Evolutionary conservation across 129 eudicot genomes (phyloP).

Genomic region (Centella asiatica): DNA sequence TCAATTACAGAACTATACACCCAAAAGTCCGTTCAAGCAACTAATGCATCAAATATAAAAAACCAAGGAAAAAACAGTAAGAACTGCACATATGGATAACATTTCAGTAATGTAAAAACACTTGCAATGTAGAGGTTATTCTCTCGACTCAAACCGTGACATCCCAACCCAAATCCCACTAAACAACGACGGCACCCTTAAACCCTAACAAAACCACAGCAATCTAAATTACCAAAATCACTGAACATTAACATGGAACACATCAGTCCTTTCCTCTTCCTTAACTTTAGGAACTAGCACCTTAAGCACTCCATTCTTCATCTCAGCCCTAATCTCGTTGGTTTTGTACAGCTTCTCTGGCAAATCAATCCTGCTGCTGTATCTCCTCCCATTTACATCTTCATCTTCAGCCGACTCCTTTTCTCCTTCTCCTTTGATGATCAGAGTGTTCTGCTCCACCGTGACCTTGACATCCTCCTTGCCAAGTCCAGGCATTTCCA

Average conservation of each 20-base stretch:
- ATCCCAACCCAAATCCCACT: too few relatives aligned
- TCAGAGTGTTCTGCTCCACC: slow-evolving; percentile 33
- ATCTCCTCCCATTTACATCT: slow-evolving; percentile 8
- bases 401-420: slow-evolving; percentile 22
- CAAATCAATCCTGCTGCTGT: slow-evolving; percentile 21
- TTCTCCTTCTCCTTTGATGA: slow-evolving; percentile 25
- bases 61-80: too few relatives aligned
- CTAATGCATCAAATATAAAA: too few relatives aligned
- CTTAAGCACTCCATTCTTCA: slow-evolving; percentile 34
- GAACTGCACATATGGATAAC: too few relatives aligned
- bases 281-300: slow-evolving; percentile 31
- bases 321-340: slow-evolving; percentile 34
- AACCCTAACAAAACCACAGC: too few relatives aligned
- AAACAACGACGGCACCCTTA: too few relatives aligned
- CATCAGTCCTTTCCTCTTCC: slow-evolving; percentile 36
- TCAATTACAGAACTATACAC: too few relatives aligned
- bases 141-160: too few relatives aligned
- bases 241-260: slow-evolving; percentile 26
- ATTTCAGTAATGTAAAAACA: too few relatives aligned
- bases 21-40: too few relatives aligned
- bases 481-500: slow-evolving; percentile 40
- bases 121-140: too few relatives aligned
- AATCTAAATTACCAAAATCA: too few relatives aligned
- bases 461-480: slow-evolving; percentile 34
- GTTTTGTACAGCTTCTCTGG: slow-evolving; percentile 29